These are phyloP conservation scores for Diaporthe ilicicola DNA, from an alignment of 2,329 filamentous ascomycete species.

Conservation along the genomic window DNA sequence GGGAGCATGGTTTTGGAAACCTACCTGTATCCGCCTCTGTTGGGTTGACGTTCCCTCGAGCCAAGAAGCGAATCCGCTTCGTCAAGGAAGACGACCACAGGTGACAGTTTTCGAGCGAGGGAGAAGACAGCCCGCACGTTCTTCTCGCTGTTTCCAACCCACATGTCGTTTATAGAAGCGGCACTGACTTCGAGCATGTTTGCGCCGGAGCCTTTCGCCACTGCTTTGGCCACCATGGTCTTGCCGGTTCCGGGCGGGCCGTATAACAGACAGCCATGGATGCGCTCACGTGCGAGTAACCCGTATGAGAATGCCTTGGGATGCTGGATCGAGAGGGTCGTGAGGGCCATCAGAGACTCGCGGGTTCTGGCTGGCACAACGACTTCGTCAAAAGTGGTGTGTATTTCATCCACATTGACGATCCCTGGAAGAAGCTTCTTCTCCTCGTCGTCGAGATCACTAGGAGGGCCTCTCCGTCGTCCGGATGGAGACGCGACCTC, in stretches of 20 bases:
- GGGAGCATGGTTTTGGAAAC: neutral
- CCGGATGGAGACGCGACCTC: constrained; percentile 36
- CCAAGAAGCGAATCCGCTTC: constrained; percentile 94
- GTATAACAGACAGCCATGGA: constrained; percentile 88
- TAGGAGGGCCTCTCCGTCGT: constrained; percentile 21
- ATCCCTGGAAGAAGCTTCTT: constrained; percentile 84
- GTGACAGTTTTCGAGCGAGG: constrained; percentile 88
- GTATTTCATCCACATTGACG: constrained; percentile 81
- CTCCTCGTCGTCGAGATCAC: constrained; percentile 76
- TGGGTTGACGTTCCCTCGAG: constrained; percentile 72
- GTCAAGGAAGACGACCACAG: constrained; percentile 95
- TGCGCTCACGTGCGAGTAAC: constrained; percentile 88
- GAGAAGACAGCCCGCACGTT: constrained; percentile 93
- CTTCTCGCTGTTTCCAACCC: constrained; percentile 95
- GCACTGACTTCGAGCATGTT: constrained; percentile 88
- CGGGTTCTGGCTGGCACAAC: constrained; percentile 85
- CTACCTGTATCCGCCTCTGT: constrained; percentile 73
- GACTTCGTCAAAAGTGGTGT: constrained; percentile 87
- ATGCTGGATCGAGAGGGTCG: constrained; percentile 83
- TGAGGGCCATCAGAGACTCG: constrained; percentile 87
- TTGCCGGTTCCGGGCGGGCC: constrained; percentile 86
- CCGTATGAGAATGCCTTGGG: constrained; percentile 98
- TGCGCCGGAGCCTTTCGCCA: constrained; percentile 73
- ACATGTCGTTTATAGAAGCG: constrained; percentile 94
- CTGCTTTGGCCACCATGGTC: constrained; percentile 73